Evolutionary conservation across 768 basidiomycete genomes (phyloP).

Genomic region (Naganishia vishniacii): DNA sequence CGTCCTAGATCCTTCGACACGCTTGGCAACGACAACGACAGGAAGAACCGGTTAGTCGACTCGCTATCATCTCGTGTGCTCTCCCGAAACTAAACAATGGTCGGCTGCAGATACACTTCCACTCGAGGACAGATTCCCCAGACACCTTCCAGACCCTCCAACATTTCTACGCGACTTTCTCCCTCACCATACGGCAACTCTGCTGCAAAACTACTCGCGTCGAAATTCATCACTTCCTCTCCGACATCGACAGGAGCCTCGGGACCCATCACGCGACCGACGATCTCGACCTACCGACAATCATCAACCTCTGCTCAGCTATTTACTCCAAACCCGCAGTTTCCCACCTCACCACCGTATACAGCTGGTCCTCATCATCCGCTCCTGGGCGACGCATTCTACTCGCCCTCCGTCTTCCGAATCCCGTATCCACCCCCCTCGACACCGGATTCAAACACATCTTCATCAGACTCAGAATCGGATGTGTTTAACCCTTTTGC

Average conservation of each 20-base stretch:
- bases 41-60: too few species aligned
- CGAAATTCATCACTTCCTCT: background rate
- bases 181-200: conserved; percentile 8
- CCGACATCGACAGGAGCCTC: background rate
- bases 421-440: background rate
- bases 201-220: conserved; percentile 12
- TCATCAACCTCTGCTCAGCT: background rate
- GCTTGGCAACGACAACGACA: too few species aligned
- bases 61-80: too few species aligned
- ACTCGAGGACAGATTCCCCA: background rate
- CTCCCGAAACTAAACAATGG: too few species aligned
- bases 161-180: background rate
- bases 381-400: background rate
- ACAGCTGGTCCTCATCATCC: conserved; percentile 1
- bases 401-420: background rate
- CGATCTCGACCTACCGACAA: conserved; percentile 12
- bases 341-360: conserved; percentile 8
- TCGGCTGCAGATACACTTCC: background rate
- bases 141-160: background rate
- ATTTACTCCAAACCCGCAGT: background rate
- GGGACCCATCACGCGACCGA: background rate
- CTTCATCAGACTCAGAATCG: background rate
- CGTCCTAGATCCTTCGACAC: background rate
- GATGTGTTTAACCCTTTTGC: conserved; percentile 4
- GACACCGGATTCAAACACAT: conserved; percentile 2